phyloP scores from a whole-genome alignment of 78 protist genomes.

The Dictyostelium discoideum region DNA sequence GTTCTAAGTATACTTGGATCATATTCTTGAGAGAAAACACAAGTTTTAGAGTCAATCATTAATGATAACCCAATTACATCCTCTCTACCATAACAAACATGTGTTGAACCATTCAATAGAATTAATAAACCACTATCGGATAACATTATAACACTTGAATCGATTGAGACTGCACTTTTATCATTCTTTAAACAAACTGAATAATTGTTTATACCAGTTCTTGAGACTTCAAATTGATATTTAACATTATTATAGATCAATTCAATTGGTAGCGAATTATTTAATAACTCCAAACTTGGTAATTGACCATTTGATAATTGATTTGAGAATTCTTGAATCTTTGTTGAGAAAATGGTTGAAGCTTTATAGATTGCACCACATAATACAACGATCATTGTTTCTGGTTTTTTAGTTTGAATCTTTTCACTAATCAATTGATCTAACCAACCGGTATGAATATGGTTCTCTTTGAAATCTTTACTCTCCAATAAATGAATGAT shows the following conservation, averaged over 20 bases:
- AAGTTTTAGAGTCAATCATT: conserved; percentile 86
- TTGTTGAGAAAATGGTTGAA: not conserved
- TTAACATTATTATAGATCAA: conserved; percentile 82
- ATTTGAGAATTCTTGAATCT: conserved; percentile 21
- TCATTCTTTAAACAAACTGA: conserved; percentile 63
- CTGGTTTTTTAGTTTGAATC: conserved; percentile 48
- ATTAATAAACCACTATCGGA: conserved; percentile 92
- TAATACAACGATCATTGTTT: conserved; percentile 78
- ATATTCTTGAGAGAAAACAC: conserved; percentile 89
- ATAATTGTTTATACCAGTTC: conserved; percentile 50
- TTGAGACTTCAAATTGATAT: conserved; percentile 55
- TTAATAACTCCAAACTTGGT: conserved; percentile 61
- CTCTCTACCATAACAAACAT: conserved; percentile 82
- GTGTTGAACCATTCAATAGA: conserved; percentile 74
- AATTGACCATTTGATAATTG: conserved; percentile 80
- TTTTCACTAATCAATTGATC: conserved; percentile 82
- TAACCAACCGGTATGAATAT: conserved; percentile 94
- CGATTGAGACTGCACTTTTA: conserved; percentile 35
- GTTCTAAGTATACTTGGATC: conserved; percentile 95
- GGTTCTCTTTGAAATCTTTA: conserved; percentile 81
- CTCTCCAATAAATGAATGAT: conserved; percentile 91
- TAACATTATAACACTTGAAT: conserved; percentile 52
- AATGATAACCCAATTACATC: conserved; percentile 85
- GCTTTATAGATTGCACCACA: conserved; percentile 89
- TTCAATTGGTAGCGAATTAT: conserved; percentile 34